Evolutionary conservation across 805 yeast genomes (phyloP), one percentile per base, ranked within the genome.

Genomic region (Starmerella scarabaei): DNA sequence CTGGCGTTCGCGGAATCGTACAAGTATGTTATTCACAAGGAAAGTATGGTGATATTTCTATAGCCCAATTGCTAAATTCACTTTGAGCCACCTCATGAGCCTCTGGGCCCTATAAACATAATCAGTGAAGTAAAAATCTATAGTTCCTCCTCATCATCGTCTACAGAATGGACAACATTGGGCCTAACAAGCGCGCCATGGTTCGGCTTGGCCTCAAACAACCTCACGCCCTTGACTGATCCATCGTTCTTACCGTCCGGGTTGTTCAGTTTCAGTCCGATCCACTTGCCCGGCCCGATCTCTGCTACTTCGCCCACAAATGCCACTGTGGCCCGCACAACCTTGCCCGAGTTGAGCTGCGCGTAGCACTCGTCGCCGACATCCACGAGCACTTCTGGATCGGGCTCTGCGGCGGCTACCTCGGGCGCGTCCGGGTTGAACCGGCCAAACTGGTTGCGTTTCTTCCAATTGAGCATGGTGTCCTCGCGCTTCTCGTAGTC

Each of bases 191-290:
- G 83, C 5, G 84, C 75, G 4, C 96, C 96, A 52, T 81, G 76
- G 17, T 69, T 68, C 0, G 52, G 53, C 5, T 53, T 53, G 24
- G 84, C 73, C 4, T 62, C 53, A 54, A 88, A 86, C 47, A 80
- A 69, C 27, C 66, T 52, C 1, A 50, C 55, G 0, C 82, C 85
- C 27, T 74, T 72, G 30, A 84, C 62, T 17, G 73, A 60, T 0
- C 97, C 97, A 53, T 83, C 73, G 53, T 86, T 83, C 57, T 80
- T 83, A 4, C 97, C 97, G 6, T 71, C 69, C 0, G 96, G 88
- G 49, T 80, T 84, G 50, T 81, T 91, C 40, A 85, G 75, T 50
- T 77, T 81, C 3, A 88, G 71, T 0, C 96, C 97, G 23, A 81
- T 69, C 95, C 96, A 88, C 1, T 30, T 26, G 5, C 51, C 51